Evolutionary conservation across 2,329 filamentous ascomycete species (phyloP).

Genomic region (Venturia aucupariae): DNA sequence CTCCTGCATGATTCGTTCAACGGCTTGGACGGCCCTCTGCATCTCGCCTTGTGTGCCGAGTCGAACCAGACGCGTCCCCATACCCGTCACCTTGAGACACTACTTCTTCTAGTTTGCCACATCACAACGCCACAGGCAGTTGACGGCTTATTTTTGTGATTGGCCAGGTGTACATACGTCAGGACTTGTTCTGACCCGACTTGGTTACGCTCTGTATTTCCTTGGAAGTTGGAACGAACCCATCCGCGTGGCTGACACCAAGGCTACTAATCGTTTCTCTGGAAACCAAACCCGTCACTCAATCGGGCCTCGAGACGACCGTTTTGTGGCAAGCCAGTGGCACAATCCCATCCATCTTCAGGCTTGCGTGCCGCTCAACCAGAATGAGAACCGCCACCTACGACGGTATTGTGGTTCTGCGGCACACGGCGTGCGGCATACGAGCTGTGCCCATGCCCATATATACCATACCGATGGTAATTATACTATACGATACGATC

Average conservation of each 20-base stretch:
- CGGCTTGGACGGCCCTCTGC: neutral
- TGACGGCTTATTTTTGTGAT: neutral
- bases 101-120: too few relatives aligned
- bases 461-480: too few relatives aligned
- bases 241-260: neutral
- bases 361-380: neutral
- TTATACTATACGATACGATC: neutral
- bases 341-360: neutral
- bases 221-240: slow-evolving; percentile 1
- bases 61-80: neutral
- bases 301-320: neutral
- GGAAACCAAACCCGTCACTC: neutral
- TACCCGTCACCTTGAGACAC: too few relatives aligned
- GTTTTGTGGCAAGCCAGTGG: neutral
- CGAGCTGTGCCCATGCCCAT: neutral
- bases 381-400: neutral
- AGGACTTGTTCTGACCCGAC: neutral
- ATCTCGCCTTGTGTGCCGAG: neutral
- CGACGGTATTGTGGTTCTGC: too few relatives aligned
- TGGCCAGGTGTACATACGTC: neutral
- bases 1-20: neutral
- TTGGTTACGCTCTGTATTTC: neutral
- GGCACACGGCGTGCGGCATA: too few relatives aligned
- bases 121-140: neutral
- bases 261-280: neutral